Base-by-base conservation (phyloP, 176 grass and related monocot species). In the sorghum (Sorghum bicolor) region DNA sequence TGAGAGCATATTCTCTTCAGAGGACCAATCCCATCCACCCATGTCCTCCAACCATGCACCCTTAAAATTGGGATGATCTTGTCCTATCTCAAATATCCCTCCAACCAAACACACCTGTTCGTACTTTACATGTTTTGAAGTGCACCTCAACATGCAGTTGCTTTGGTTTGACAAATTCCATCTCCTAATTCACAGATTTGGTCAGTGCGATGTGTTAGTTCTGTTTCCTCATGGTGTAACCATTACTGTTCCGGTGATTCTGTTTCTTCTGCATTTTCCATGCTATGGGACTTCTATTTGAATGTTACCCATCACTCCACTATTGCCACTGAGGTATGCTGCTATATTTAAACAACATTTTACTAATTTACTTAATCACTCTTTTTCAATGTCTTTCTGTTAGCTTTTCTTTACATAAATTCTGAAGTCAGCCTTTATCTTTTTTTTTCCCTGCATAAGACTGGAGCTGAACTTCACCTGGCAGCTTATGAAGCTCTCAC, bases 401-500 rank as follows among this genome's bases (percentile, higher is more conserved):
- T 53, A 69, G n/a, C 29, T 82, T 81, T 81, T 86, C 17, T 82
- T 75, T 61, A 77, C 77, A 9, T 57, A 57, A 57, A 10, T 82
- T 66, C 76, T 90, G 8, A 55, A 37, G 34, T 37, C 75, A 61
- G 31, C 32, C 73, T 58, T 65, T 64, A 10, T 66, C 67, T 75
- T 67, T 86, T 79, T 67, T 86, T 79, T 36, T 60, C 10, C 53
- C 33, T 71, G 71, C 58, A 81, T 30, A 75, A 97, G 95, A 88
- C 43, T 84, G 92, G 92, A 89, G 89, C 89, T 72, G 95, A 98
- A 74, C 75, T 95, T 89, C 91, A 87, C 86, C 85, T 95, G 86
- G 92, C 91, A 84, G 89, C 88, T 41, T 95, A 91, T 90, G 95
- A 98, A 95, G 87, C 88, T 79, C 87, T 98, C 52, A 81, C 89